Evolutionary conservation across 2,329 filamentous ascomycete genomes (phyloP).

Genomic region (Trichophyton mentagrophytes): DNA sequence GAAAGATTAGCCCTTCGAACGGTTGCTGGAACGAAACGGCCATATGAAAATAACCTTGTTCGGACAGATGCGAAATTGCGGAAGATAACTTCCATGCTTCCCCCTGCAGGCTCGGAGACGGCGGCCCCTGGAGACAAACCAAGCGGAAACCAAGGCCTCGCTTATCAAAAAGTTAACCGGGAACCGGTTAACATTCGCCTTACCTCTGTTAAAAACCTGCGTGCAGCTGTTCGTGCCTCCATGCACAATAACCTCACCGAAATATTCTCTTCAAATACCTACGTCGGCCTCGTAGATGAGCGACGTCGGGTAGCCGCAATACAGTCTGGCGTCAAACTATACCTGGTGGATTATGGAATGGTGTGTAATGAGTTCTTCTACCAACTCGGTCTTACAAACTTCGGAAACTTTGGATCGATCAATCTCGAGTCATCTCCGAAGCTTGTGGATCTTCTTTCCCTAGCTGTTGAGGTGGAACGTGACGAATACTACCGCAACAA

Average conservation of each 20-base stretch:
- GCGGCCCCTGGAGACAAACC: slow-evolving; percentile 11
- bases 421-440: slow-evolving; percentile 64
- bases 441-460: slow-evolving; percentile 54
- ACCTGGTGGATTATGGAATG: slow-evolving; percentile 84
- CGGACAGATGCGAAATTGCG: slow-evolving; percentile 77
- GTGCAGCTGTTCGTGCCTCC: slow-evolving; percentile 62
- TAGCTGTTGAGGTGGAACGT: slow-evolving; percentile 62
- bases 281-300: slow-evolving; percentile 86
- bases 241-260: slow-evolving; percentile 82
- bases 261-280: slow-evolving; percentile 75
- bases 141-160: slow-evolving; percentile 40
- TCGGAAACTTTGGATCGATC: slow-evolving; percentile 84
- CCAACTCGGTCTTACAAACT: slow-evolving; percentile 85
- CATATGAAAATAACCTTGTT: slow-evolving; percentile 76
- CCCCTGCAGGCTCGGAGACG: slow-evolving; percentile 35
- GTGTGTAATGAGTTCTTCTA: slow-evolving; percentile 85
- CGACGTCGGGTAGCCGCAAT: slow-evolving; percentile 77
- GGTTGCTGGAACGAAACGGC: slow-evolving; percentile 35
- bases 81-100: slow-evolving; percentile 95
- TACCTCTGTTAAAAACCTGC: slow-evolving; percentile 73
- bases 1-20: slow-evolving; percentile 28
- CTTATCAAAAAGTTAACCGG: slow-evolving; percentile 61
- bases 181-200: slow-evolving; percentile 59
- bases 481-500: slow-evolving; percentile 20
- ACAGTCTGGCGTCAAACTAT: slow-evolving; percentile 83